These are phyloP conservation scores for Raphidocelis subcapitata DNA, from an alignment of 139 green algal species.

Conservation along the genomic window DNA sequence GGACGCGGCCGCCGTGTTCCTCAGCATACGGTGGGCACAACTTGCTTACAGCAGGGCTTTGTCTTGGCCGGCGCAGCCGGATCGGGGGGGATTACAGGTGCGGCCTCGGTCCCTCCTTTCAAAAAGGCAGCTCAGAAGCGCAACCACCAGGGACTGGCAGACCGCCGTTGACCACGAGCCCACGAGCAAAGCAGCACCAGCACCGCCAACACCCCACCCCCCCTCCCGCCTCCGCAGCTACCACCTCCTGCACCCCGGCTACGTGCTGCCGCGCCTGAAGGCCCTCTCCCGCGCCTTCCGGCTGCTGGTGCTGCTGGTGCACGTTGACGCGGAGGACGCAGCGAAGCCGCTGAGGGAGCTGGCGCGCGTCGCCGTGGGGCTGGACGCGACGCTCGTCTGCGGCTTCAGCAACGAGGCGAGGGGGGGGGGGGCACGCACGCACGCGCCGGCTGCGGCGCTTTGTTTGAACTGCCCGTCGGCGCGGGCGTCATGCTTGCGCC, in stretches of 20 bases:
- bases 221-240: conserved; percentile 60
- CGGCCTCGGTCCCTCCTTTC: too few relatives aligned
- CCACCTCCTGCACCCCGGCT: conserved; percentile 92
- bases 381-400: conserved; percentile 87
- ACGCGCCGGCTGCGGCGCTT: too few relatives aligned
- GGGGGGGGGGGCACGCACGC: neutral
- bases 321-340: conserved; percentile 88
- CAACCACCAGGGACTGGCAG: too few relatives aligned
- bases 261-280: conserved; percentile 82
- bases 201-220: too few relatives aligned
- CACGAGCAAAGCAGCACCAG: too few relatives aligned
- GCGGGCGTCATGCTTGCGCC: too few relatives aligned
- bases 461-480: too few relatives aligned
- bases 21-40: conserved; percentile 73
- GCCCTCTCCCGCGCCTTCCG: conserved; percentile 77
- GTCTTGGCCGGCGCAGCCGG: too few relatives aligned
- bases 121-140: too few relatives aligned
- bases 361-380: conserved; percentile 70
- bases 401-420: conserved; percentile 74
- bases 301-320: conserved; percentile 76
- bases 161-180: too few relatives aligned
- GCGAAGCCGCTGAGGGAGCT: conserved; percentile 71
- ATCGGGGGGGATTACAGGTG: too few relatives aligned
- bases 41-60: too few relatives aligned
- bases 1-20: conserved; percentile 69